Evolutionary conservation across 306 rosid genomes (phyloP), one percentile per base, ranked within the genome.

Genomic region (Psophocarpus tetragonolobus): DNA sequence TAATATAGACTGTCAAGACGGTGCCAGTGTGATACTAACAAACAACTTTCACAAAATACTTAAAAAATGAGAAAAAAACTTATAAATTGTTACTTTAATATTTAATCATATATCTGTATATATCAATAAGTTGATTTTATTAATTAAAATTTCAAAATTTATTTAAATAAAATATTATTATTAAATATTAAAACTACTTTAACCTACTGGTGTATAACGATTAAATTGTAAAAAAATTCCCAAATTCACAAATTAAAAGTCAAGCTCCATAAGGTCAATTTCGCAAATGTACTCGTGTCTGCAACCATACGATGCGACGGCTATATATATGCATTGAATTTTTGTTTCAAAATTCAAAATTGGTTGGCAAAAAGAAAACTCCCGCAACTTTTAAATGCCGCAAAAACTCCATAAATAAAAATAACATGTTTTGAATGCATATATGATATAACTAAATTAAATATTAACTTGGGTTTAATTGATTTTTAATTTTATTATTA

Each of bases 311-410:
- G 33, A 6, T 3, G 26, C 12, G 11, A 15, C 26, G n/a, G n/a
- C n/a, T n/a, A n/a, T 23, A 9, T 9, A 4, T 5, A 24, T 14
- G 30, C 70, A 41, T 39, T 71, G 41, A 75, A 73, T 23, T 38
- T 17, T 73, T 65, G 60, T 58, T 76, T 78, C 71, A 80, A 79
- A 70, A 17, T 79, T 67, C 69, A 74, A 64, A 63, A 45, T 45
- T 21, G 15, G 80, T 27, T 29, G 80, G 47, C 45, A 11, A 44
- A 61, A 39, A 27, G 27, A 73, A 26, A 73, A 38, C 0, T 4
- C 23, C 17, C 13, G 1, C 8, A 57, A 39, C 14, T 39, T 38
- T 20, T 73, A 54, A 38, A 54, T 39, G 39, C 67, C 67, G 36
- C 67, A 38, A 4, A 69, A 29, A 27, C 20, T 1, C 33, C 70